Conservation (phyloP, 2,329 filamentous ascomycete genomes). For the Penicillium sclerotigenum region DNA sequence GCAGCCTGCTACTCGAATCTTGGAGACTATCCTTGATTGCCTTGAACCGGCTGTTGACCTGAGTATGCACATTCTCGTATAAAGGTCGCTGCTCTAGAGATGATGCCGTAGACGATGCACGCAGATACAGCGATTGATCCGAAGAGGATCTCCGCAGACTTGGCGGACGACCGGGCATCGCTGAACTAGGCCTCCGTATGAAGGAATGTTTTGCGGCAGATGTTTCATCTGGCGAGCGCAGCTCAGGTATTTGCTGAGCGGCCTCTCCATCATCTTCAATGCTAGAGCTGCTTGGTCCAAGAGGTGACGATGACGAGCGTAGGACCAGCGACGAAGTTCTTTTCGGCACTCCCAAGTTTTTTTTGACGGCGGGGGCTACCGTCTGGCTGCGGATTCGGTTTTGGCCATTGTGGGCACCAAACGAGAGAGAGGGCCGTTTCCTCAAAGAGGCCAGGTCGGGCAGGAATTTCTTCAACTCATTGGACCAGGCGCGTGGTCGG, state of each 20-base stretch:
- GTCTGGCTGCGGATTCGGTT: slow-evolving; percentile 32
- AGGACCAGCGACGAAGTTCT: slow-evolving; percentile 21
- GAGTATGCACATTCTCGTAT: slow-evolving; percentile 75
- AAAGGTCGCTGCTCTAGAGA: slow-evolving; percentile 79
- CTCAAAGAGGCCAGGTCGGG: slow-evolving; percentile 34
- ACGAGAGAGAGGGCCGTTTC: slow-evolving; percentile 31
- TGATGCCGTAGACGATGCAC: slow-evolving; percentile 72
- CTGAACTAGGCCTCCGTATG: slow-evolving; percentile 26
- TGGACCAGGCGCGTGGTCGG: slow-evolving; percentile 37
- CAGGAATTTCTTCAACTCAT: slow-evolving; percentile 38
- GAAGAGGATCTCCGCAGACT: slow-evolving; percentile 62
- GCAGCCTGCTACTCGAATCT: slow-evolving; percentile 71
- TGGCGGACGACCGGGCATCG: slow-evolving; percentile 25
- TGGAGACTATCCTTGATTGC: slow-evolving; percentile 85
- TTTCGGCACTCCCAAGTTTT: background rate
- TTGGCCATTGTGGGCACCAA: slow-evolving; percentile 26
- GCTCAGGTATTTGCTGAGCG: slow-evolving; percentile 29
- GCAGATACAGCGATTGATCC: slow-evolving; percentile 71
- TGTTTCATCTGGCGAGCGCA: slow-evolving; percentile 27
- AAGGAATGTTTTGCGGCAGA: slow-evolving; percentile 35
- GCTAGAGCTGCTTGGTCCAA: slow-evolving; percentile 7
- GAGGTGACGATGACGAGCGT: slow-evolving; percentile 4
- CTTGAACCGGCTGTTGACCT: slow-evolving; percentile 85
- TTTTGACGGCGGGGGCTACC: slow-evolving; percentile 8
- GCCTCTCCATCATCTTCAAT: slow-evolving; percentile 29